Evolutionary conservation across 768 basidiomycete genomes (phyloP).

Genomic region (Dacryopinax primogenitus): DNA sequence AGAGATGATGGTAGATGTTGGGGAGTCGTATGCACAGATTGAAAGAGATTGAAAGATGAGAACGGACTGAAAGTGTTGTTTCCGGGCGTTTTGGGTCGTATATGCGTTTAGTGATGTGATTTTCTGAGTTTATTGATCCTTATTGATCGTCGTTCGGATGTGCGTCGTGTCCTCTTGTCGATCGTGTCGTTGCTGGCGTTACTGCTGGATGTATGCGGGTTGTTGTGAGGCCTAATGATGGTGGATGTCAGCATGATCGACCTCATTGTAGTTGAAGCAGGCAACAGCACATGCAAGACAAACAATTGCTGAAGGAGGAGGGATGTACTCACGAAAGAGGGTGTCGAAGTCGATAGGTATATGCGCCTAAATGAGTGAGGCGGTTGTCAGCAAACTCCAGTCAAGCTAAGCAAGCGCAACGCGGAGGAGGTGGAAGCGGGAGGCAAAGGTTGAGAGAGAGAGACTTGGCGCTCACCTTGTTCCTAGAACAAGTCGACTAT

Average conservation of each 20-base stretch:
- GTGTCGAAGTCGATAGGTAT: background rate
- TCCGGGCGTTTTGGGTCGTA: background rate
- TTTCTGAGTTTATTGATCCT: background rate
- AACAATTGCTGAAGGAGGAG: background rate
- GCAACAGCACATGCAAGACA: background rate
- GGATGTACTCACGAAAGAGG: background rate
- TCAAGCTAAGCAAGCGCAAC: background rate
- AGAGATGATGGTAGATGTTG: background rate
- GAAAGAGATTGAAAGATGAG: background rate
- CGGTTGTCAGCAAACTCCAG: background rate
- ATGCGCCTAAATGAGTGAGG: background rate
- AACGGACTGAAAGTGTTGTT: background rate
- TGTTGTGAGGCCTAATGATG: background rate
- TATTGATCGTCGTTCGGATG: background rate
- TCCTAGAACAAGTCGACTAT: background rate
- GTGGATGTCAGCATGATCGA: background rate
- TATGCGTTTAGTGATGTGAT: background rate
- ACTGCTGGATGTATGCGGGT: background rate
- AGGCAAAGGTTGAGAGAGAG: background rate
- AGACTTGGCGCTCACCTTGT: slow-evolving; percentile 7
- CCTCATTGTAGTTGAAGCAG: background rate
- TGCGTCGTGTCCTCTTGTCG: background rate
- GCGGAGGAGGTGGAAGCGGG: background rate
- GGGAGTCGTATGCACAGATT: background rate
- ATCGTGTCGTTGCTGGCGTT: slow-evolving; percentile 2